Base-by-base conservation (phyloP, 2,329 filamentous ascomycete genomes). In the Xylariaceae sp. region DNA sequence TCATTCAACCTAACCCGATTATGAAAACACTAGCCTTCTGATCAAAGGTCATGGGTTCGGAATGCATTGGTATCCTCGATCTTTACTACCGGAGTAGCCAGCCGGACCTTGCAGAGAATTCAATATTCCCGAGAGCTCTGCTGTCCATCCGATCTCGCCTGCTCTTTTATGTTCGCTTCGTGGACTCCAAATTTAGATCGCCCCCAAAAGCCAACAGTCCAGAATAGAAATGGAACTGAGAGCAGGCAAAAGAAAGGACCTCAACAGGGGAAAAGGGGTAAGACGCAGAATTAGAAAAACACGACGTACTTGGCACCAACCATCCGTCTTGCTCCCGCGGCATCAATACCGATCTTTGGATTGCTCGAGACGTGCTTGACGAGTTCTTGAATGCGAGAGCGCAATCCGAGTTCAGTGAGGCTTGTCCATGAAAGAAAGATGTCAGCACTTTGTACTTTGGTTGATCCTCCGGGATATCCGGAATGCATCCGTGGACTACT, bases 331-430 rank as follows among this genome's bases (percentile, higher is more conserved):
- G 78, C 79, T n/a, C 73, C 75, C 41, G 69, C 73, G 4, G 71
- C 69, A 45, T 84, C 75, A 3, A 75, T 78, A 53, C 72, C 71
- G 57, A 87, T 72, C 7, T 78, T 76, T 0, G 80, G 80, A 53
- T 81, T 78, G 56, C 77, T 74, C 63, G 82, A 66, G 50, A 84
- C 67, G n/a, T 77, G 75, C 8, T 75, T 65, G 45, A 85, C 65
- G 51, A 72, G 64, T 60, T 71, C 67, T n/a, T 60, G 60, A 47
- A 68, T 65, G 44, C 70, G 67, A 17, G 65, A 65, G 48, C 64
- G 66, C n/a, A 88, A 72, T 0, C 85, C 85, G 1, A 76, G 62
- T 55, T 86, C 81, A 0, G 84, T 87, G 15, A 87, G 74, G 17
- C 80, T 65, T 18, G 50, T 55, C 11, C 44, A 37, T 30, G 30